phyloP scores from a whole-genome alignment of 306 rosid species.

The Parietaria judaica region DNA sequence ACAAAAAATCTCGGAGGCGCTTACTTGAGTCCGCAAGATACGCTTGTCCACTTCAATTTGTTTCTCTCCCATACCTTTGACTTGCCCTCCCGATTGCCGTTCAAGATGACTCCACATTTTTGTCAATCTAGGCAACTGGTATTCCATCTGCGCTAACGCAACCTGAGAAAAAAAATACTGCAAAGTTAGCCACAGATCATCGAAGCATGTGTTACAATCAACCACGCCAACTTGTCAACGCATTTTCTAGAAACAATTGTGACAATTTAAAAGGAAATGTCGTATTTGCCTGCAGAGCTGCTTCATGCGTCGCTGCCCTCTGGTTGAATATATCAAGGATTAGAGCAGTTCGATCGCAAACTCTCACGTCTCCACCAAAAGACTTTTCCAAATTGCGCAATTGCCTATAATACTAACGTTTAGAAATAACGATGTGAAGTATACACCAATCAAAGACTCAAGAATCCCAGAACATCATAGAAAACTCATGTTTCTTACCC shows the following conservation, averaged over 20 bases:
- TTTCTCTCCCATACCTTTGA: slow-evolving; percentile 99
- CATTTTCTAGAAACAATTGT: not conserved
- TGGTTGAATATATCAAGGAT: slow-evolving; percentile 93
- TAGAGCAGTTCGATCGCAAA: slow-evolving; percentile 90
- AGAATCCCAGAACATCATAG: not conserved
- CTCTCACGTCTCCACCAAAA: slow-evolving; percentile 94
- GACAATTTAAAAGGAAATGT: slow-evolving; percentile 13
- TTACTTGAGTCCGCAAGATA: slow-evolving; percentile 87
- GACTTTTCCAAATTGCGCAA: slow-evolving; percentile 84
- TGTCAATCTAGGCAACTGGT: slow-evolving; percentile 90
- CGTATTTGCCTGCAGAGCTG: slow-evolving; percentile 71
- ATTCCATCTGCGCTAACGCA: slow-evolving; percentile 95
- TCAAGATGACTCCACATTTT: slow-evolving; percentile 99
- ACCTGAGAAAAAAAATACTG: slow-evolving; percentile 45
- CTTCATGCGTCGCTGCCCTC: slow-evolving; percentile 99
- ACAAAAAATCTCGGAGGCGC: slow-evolving; percentile 12
- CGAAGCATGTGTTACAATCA: not conserved
- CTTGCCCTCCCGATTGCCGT: slow-evolving; percentile 96
- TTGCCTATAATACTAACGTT: slow-evolving; percentile 44
- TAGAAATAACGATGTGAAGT: not conserved
- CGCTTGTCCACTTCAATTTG: slow-evolving; percentile 98
- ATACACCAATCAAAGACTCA: not conserved
- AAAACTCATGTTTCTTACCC: slow-evolving; percentile 36
- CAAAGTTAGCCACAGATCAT: slow-evolving; percentile 5
- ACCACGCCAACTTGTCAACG: not conserved